A percentile compares a stretch with the other conserved stretches of the same genome.
Evolutionary conservation across 1,139 yeast species (phyloP).

Genomic region (Kodamaea sp.): DNA sequence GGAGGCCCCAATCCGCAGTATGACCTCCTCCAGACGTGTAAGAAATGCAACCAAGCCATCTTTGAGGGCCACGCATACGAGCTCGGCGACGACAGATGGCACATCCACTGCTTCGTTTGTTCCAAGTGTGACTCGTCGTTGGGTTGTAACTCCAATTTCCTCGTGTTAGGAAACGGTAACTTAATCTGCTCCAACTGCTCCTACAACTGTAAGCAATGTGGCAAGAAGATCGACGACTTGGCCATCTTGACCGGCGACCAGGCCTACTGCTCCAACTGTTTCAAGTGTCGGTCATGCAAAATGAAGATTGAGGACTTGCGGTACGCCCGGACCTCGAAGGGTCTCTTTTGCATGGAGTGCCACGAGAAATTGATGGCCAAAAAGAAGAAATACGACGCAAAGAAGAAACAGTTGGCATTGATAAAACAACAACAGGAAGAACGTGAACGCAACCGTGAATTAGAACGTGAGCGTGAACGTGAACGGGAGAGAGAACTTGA

Average conservation of each 20-base stretch:
- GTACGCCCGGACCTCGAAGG: slow-evolving; percentile 93
- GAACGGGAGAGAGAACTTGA: slow-evolving; percentile 10
- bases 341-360: slow-evolving; percentile 90
- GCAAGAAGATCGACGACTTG: slow-evolving; percentile 86
- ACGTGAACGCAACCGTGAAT: slow-evolving; percentile 15
- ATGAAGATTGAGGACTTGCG: slow-evolving; percentile 84
- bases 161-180: slow-evolving; percentile 90
- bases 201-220: slow-evolving; percentile 84
- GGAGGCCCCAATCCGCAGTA: slow-evolving; percentile 4
- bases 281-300: slow-evolving; percentile 88
- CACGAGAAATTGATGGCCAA: slow-evolving; percentile 81
- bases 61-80: slow-evolving; percentile 81
- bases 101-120: slow-evolving; percentile 87
- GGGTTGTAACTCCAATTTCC: slow-evolving; percentile 85
- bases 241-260: slow-evolving; percentile 96
- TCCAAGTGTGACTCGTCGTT: slow-evolving; percentile 75
- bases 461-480: not conserved
- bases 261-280: slow-evolving; percentile 91
- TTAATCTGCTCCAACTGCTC: slow-evolving; percentile 90
- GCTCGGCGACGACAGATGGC: slow-evolving; percentile 93
- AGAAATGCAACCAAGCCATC: slow-evolving; percentile 49
- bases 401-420: slow-evolving; percentile 36
- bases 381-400: slow-evolving; percentile 54
- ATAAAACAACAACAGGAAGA: slow-evolving; percentile 22
- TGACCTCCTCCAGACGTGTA: slow-evolving; percentile 35